Evolutionary conservation across 306 rosid species (phyloP).

Genomic region (Gillenia trifoliata): DNA sequence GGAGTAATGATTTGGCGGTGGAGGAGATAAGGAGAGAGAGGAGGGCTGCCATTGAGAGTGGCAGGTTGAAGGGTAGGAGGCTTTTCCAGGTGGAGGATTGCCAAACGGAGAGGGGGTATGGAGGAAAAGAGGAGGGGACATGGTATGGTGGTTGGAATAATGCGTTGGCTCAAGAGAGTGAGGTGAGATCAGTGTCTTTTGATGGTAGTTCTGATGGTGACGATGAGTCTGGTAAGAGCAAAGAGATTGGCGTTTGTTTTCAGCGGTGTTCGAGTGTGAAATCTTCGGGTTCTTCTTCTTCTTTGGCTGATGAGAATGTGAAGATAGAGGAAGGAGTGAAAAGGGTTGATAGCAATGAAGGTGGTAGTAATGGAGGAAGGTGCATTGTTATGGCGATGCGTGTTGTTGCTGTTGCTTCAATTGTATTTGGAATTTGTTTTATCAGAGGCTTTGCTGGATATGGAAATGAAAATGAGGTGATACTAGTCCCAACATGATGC

Average conservation of each 20-base stretch:
- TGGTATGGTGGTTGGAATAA: background rate
- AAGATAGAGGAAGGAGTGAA: background rate
- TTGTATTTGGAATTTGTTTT: slow-evolving; percentile 28
- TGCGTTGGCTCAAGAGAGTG: slow-evolving; percentile 23
- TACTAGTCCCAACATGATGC: slow-evolving; percentile 49
- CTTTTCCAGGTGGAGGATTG: slow-evolving; percentile 29
- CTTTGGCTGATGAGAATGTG: slow-evolving; percentile 1
- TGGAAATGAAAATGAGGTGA: background rate
- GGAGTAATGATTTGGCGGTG: slow-evolving; percentile 17
- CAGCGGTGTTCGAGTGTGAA: background rate
- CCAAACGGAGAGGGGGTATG: background rate
- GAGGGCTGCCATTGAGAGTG: slow-evolving; percentile 35
- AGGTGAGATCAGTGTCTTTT: slow-evolving; percentile 35
- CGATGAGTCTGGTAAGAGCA: slow-evolving; percentile 11
- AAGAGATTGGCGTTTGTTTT: slow-evolving; percentile 11
- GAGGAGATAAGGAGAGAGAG: slow-evolving; percentile 40
- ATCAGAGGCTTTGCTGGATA: slow-evolving; percentile 15
- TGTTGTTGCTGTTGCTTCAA: slow-evolving; percentile 22
- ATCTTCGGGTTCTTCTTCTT: slow-evolving; percentile 15
- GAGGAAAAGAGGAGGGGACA: background rate
- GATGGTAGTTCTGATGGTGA: slow-evolving; percentile 14
- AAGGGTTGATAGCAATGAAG: background rate
- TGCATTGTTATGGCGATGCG: slow-evolving; percentile 1
- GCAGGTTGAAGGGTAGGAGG: slow-evolving; percentile 43
- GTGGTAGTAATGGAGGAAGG: slow-evolving; percentile 11